A percentile compares a stretch with the other conserved stretches of the same genome.
These are phyloP conservation scores for Cutaneotrichosporon sp. DNA, from an alignment of 1,284 basidiomycete species.

Conservation along the genomic window DNA sequence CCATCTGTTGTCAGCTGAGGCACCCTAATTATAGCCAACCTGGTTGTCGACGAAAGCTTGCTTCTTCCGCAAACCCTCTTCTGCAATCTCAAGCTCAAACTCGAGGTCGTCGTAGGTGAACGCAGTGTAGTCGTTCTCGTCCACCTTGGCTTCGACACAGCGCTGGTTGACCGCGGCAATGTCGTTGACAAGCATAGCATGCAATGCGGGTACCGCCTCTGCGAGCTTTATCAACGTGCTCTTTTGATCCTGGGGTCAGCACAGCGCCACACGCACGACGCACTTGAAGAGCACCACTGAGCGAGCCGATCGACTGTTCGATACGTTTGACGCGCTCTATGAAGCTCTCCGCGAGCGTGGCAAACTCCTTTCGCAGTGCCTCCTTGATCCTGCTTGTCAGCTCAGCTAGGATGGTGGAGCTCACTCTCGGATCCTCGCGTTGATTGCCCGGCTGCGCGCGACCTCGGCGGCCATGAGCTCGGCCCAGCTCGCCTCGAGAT, in stretches of 20 bases:
- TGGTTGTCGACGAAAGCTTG: slow-evolving; percentile 95
- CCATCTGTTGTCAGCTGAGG: slow-evolving; percentile 57
- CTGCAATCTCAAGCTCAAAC: slow-evolving; percentile 80
- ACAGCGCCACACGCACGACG: slow-evolving; percentile 11
- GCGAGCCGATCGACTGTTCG: slow-evolving; percentile 67
- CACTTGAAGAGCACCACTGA: slow-evolving; percentile 75
- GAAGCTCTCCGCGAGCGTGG: slow-evolving; percentile 76
- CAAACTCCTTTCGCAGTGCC: slow-evolving; percentile 72
- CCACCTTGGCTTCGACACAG: slow-evolving; percentile 84
- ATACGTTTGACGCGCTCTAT: slow-evolving; percentile 65
- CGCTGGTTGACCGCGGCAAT: slow-evolving; percentile 56
- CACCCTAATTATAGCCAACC: slow-evolving; percentile 49
- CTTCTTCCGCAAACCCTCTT: slow-evolving; percentile 78
- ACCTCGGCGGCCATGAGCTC: slow-evolving; percentile 69
- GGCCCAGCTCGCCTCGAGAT: slow-evolving; percentile 77
- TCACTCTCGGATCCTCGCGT: slow-evolving; percentile 83
- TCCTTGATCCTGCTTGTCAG: slow-evolving; percentile 72
- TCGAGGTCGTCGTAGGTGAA: slow-evolving; percentile 84
- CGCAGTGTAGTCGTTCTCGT: slow-evolving; percentile 94
- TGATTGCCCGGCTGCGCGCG: slow-evolving; percentile 72
- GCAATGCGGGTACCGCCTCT: slow-evolving; percentile 28
- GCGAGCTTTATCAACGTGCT: slow-evolving; percentile 27
- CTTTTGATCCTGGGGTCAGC: slow-evolving; percentile 38
- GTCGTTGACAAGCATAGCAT: slow-evolving; percentile 24
- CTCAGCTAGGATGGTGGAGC: slow-evolving; percentile 31